A percentile compares a stretch with the other conserved stretches of the same genome.
Conservation (phyloP, 768 basidiomycete species). For the Russula dissimulans region DNA sequence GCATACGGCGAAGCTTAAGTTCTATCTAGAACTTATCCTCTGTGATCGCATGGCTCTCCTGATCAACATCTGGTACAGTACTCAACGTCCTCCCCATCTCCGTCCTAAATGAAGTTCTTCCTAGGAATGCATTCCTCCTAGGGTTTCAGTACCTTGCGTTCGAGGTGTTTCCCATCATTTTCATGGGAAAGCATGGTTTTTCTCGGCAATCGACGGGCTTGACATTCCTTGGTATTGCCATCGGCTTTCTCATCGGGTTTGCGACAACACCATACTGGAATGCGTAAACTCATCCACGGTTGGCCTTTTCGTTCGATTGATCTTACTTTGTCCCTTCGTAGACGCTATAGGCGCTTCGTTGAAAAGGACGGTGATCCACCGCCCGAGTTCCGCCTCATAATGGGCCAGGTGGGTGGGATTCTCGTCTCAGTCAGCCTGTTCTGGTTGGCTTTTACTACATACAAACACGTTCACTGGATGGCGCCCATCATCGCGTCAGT, state of each 20-base stretch:
- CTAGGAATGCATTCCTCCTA: slow-evolving; percentile 33
- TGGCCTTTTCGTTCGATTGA: not conserved
- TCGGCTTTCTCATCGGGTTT: slow-evolving; percentile 36
- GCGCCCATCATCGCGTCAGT: slow-evolving; percentile 37
- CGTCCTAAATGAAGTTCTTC: not conserved
- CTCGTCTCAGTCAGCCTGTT: slow-evolving; percentile 50
- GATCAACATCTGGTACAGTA: slow-evolving; percentile 55
- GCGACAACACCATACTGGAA: slow-evolving; percentile 40
- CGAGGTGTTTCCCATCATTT: slow-evolving; percentile 51
- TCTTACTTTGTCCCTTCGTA: not conserved
- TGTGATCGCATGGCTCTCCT: slow-evolving; percentile 69
- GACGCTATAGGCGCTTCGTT: not conserved
- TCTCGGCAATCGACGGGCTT: slow-evolving; percentile 41
- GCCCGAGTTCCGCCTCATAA: slow-evolving; percentile 1
- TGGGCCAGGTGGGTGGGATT: slow-evolving; percentile 29
- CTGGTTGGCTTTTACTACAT: slow-evolving; percentile 27
- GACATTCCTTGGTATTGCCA: slow-evolving; percentile 42
- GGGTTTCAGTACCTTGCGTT: slow-evolving; percentile 40
- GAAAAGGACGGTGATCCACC: slow-evolving; percentile 2
- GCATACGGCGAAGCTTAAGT: not conserved
- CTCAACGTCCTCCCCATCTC: not conserved
- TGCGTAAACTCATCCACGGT: slow-evolving; percentile 14
- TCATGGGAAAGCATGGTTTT: slow-evolving; percentile 40
- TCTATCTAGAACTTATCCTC: slow-evolving; percentile 43
- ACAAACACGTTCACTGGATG: slow-evolving; percentile 39